Percentiles rank a stretch among this genome's conserved stretches.
phyloP scores from a whole-genome alignment of 163 green algal species.

The Volvox carteri region DNA sequence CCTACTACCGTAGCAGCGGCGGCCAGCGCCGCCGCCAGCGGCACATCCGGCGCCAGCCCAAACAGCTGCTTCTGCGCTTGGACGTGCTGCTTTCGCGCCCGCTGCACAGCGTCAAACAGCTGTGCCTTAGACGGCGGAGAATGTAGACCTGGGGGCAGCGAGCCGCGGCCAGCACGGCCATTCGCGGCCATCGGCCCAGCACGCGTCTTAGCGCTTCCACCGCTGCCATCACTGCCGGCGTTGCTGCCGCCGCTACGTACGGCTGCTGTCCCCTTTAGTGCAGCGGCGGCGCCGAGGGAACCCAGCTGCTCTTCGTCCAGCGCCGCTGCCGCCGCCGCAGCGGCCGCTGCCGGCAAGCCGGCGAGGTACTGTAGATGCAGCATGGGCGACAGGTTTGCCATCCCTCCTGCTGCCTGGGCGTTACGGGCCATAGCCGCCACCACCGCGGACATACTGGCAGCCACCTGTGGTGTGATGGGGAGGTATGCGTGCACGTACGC shows the following conservation, averaged over 20 bases:
- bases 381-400: constrained; percentile 33
- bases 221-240: background rate
- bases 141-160: constrained; percentile 24
- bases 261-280: background rate
- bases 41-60: constrained; percentile 22
- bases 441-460: constrained; percentile 34
- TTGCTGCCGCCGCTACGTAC: background rate
- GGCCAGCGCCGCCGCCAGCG: constrained; percentile 33
- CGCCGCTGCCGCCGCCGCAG: background rate
- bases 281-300: background rate
- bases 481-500: no score
- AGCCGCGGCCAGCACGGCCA: background rate
- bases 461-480: no score
- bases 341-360: background rate
- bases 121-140: constrained; percentile 33
- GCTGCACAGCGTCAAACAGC: constrained; percentile 34
- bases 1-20: background rate
- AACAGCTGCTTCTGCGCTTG: constrained; percentile 15
- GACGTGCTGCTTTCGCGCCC: constrained; percentile 20
- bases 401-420: background rate
- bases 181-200: background rate
- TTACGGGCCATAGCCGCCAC: constrained; percentile 21
- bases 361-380: constrained; percentile 47
- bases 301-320: constrained; percentile 22
- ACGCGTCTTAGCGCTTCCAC: background rate